These are phyloP conservation scores for Moelleriella libera DNA, from an alignment of 2,329 filamentous ascomycete species.

Conservation along the genomic window DNA sequence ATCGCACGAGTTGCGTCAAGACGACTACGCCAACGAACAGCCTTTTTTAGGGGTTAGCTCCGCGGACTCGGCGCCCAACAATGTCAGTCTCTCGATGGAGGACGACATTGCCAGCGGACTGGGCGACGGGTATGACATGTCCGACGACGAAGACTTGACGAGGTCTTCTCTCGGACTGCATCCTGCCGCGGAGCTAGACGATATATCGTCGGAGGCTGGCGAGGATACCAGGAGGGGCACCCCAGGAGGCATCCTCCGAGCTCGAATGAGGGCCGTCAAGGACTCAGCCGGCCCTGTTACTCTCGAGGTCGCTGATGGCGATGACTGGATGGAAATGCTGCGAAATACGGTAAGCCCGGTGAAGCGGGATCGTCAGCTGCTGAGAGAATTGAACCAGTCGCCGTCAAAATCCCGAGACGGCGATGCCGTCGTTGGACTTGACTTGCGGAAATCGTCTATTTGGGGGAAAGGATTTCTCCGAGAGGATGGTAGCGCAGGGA, in stretches of 20 bases:
- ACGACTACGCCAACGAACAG: constrained; percentile 41
- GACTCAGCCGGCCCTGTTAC: constrained; percentile 42
- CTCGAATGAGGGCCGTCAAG: constrained; percentile 49
- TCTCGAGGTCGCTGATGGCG: constrained; percentile 50
- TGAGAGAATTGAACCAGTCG: constrained; percentile 46
- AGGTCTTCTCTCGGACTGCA: constrained; percentile 61
- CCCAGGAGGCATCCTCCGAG: constrained; percentile 48
- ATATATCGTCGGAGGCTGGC: constrained; percentile 40
- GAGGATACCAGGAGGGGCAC: constrained; percentile 30
- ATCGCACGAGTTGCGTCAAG: constrained; percentile 37
- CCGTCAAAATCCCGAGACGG: constrained; percentile 15
- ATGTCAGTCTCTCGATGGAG: constrained; percentile 43
- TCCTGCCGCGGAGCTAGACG: constrained; percentile 61
- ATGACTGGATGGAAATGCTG: constrained; percentile 88
- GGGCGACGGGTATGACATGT: constrained; percentile 66
- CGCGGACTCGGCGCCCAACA: constrained; percentile 61
- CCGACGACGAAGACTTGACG: constrained; percentile 58
- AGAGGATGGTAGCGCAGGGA: constrained; percentile 13
- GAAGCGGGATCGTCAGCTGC: constrained; percentile 75
- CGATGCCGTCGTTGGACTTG: constrained; percentile 29
- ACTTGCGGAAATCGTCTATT: constrained; percentile 25
- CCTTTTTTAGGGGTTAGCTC: constrained; percentile 93
- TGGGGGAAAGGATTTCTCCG: constrained; percentile 19
- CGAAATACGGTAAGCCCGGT: constrained; percentile 87
- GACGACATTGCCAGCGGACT: constrained; percentile 42